Evolutionary conservation across 805 yeast genomes (phyloP).

Genomic region (Torulaspora quercuum): DNA sequence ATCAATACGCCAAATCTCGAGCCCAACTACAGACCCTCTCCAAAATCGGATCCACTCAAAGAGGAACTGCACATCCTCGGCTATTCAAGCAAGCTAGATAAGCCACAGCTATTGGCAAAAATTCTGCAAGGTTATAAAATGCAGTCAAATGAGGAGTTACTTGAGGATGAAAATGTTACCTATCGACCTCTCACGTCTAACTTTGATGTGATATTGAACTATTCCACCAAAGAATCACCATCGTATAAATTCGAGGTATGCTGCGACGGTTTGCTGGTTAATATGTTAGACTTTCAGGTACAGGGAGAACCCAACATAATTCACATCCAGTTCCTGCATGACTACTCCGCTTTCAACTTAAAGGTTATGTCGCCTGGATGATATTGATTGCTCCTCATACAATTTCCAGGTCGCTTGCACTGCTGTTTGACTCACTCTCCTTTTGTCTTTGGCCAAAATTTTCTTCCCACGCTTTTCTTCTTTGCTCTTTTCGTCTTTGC

Average conservation of each 20-base stretch:
- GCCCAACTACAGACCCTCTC: conserved; percentile 31
- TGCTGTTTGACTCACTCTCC: conserved; percentile 13
- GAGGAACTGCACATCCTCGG: conserved; percentile 28
- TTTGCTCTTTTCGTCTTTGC: conserved; percentile 28
- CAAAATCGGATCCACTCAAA: conserved; percentile 26
- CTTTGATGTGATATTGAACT: conserved; percentile 19
- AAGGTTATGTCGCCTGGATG: conserved; percentile 10
- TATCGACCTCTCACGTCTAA: conserved; percentile 20
- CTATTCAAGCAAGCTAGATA: conserved; percentile 18
- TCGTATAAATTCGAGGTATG: conserved; percentile 27
- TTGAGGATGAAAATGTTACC: conserved; percentile 13
- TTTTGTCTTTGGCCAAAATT: conserved; percentile 22
- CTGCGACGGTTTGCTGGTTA: conserved; percentile 32
- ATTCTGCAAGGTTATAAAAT: conserved; percentile 32
- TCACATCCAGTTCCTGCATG: conserved; percentile 14
- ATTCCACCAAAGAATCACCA: conserved; percentile 2
- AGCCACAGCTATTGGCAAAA: conserved; percentile 14
- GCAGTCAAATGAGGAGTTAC: conserved; percentile 15
- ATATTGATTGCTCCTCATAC: conserved; percentile 14
- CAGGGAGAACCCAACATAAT: conserved; percentile 9
- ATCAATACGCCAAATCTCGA: conserved; percentile 33
- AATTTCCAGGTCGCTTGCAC: conserved; percentile 36
- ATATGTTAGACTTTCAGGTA: conserved; percentile 17
- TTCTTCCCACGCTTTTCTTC: conserved; percentile 32
- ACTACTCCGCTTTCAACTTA: conserved; percentile 13